phyloP scores from a whole-genome alignment of 805 yeast genomes.

The Candida verbasci region DNA sequence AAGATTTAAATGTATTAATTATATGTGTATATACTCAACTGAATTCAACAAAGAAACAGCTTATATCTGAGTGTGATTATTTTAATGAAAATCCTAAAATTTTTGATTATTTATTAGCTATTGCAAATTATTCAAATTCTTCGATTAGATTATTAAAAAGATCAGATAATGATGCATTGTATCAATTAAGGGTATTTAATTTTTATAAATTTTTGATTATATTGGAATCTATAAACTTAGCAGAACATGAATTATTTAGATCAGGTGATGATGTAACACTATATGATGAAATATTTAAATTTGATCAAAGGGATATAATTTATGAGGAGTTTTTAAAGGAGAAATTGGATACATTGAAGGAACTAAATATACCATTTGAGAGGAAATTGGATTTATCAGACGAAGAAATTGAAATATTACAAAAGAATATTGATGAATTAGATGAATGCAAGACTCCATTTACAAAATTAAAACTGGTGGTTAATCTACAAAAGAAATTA shows the following conservation, averaged over 20 bases:
- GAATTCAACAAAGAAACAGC: conserved; percentile 34
- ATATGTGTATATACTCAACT: conserved; percentile 32
- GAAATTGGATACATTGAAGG: conserved; percentile 24
- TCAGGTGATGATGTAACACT: conserved; percentile 24
- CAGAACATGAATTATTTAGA: conserved; percentile 27
- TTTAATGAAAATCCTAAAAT: conserved; percentile 25
- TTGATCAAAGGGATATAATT: conserved; percentile 35
- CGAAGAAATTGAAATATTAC: conserved; percentile 11
- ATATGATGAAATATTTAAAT: conserved; percentile 36
- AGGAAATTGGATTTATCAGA: conserved; percentile 15
- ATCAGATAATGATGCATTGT: conserved; percentile 31
- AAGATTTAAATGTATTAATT: conserved; percentile 33
- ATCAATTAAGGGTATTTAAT: conserved; percentile 38
- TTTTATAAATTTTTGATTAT: conserved; percentile 36
- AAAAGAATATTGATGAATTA: conserved; percentile 8
- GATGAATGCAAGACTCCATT: conserved; percentile 23
- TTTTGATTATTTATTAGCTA: conserved; percentile 39
- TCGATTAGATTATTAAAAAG: conserved; percentile 34
- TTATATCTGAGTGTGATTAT: conserved; percentile 24
- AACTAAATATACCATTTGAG: conserved; percentile 22
- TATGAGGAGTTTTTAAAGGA: conserved; percentile 32
- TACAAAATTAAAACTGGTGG: conserved; percentile 26
- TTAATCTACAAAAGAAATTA: conserved; percentile 28
- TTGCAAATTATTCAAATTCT: conserved; percentile 34
- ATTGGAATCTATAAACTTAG: conserved; percentile 27